These are phyloP conservation scores for Fusarium staphyleae DNA, from an alignment of 2,329 filamentous ascomycete species.

Conservation along the genomic window DNA sequence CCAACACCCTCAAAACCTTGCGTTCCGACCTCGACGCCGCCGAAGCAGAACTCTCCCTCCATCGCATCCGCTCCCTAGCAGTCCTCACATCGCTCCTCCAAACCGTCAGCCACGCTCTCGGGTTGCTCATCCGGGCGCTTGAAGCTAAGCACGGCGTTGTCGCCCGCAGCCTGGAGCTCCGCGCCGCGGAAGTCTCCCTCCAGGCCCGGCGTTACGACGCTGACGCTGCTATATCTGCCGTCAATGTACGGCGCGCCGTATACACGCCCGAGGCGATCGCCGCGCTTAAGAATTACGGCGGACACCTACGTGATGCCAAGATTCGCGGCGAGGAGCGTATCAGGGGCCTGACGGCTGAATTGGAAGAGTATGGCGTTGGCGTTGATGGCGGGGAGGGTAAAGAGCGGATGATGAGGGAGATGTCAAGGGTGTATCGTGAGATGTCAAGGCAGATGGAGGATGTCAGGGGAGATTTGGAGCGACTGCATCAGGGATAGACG, in stretches of 20 bases:
- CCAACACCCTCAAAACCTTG: constrained; percentile 50
- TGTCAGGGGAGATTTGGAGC: constrained; percentile 55
- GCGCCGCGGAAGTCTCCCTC: constrained; percentile 54
- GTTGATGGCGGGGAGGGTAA: constrained; percentile 48
- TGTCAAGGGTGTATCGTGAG: constrained; percentile 59
- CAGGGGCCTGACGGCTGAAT: constrained; percentile 50
- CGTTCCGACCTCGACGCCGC: constrained; percentile 42
- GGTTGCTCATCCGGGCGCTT: constrained; percentile 56
- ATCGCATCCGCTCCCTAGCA: constrained; percentile 51
- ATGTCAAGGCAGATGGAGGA: constrained; percentile 60
- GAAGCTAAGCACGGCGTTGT: constrained; percentile 63
- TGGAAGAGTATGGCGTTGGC: constrained; percentile 59
- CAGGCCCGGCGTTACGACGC: constrained; percentile 52
- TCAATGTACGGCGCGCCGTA: constrained; percentile 48
- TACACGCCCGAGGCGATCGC: constrained; percentile 54
- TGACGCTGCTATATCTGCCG: constrained; percentile 48
- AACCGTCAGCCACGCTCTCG: constrained; percentile 49
- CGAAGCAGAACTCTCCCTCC: constrained; percentile 45
- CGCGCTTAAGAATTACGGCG: constrained; percentile 56
- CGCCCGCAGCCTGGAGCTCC: constrained; percentile 59
- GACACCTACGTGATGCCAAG: constrained; percentile 58
- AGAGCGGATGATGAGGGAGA: constrained; percentile 60
- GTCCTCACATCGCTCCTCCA: constrained; percentile 50
- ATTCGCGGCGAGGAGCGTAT: constrained; percentile 54
- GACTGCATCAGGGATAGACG: constrained; percentile 41